These are phyloP conservation scores for Albifimbria verrucaria DNA, from an alignment of 2,329 filamentous ascomycete species.

Conservation along the genomic window DNA sequence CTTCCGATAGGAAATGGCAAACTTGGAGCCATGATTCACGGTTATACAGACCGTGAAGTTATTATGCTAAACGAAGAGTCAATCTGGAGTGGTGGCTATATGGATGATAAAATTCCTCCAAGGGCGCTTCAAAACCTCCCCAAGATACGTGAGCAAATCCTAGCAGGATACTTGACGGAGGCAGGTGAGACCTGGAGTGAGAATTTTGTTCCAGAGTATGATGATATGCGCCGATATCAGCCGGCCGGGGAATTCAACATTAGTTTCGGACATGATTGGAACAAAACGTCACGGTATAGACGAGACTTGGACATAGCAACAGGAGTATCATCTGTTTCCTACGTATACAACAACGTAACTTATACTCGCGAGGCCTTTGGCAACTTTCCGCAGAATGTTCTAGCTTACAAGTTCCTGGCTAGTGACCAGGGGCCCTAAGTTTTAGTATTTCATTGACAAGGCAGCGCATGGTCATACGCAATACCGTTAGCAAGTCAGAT, in stretches of 20 bases:
- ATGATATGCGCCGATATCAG: constrained; percentile 6
- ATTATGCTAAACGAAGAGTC: constrained; percentile 45
- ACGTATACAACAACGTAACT: constrained; percentile 9
- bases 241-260: constrained; percentile 14
- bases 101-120: constrained; percentile 32
- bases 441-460: constrained; percentile 1
- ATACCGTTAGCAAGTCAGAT: not conserved
- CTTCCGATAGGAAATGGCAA: constrained; percentile 44
- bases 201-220: not conserved
- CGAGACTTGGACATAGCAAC: constrained; percentile 14
- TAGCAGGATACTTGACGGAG: constrained; percentile 29
- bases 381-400: constrained; percentile 18
- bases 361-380: constrained; percentile 19
- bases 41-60: constrained; percentile 28
- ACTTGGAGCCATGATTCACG: constrained; percentile 35
- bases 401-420: constrained; percentile 15
- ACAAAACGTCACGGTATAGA: constrained; percentile 24
- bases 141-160: constrained; percentile 31
- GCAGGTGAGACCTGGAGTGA: constrained; percentile 3
- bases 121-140: constrained; percentile 29
- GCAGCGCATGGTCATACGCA: not conserved
- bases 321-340: constrained; percentile 9
- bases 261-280: constrained; percentile 16
- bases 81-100: constrained; percentile 38
- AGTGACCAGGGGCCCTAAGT: constrained; percentile 10